Conservation (phyloP, 257 asterid species). For the Henckelia pumila region DNA sequence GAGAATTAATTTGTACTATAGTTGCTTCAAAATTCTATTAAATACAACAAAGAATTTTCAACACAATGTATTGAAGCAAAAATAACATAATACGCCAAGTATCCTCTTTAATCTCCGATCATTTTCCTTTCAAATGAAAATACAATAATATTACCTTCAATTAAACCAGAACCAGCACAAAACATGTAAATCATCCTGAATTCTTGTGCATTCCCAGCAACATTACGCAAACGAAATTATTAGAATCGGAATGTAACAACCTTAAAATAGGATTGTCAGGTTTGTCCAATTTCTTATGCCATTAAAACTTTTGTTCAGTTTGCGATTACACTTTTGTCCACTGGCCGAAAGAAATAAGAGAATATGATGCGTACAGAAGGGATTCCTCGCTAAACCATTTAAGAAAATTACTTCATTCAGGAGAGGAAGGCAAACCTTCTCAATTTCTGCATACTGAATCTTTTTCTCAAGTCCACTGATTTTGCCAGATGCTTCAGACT, state of each 20-base stretch:
- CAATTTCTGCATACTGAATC: conserved; percentile 93
- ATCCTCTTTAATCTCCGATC: conserved; percentile 5
- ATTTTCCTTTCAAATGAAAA: background rate
- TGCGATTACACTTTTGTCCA: background rate
- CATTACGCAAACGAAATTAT: background rate
- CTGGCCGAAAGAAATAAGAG: conserved; percentile 2
- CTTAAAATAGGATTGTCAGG: background rate
- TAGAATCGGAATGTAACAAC: background rate
- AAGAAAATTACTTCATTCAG: conserved; percentile 15
- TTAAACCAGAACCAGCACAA: conserved; percentile 1
- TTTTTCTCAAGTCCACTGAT: conserved; percentile 96
- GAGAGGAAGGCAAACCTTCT: conserved; percentile 54
- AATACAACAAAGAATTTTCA: background rate
- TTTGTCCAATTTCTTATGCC: background rate
- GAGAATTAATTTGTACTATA: background rate
- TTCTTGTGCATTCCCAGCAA: background rate
- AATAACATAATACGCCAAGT: background rate
- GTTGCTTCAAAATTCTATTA: too few species aligned
- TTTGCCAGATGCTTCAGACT: conserved; percentile 92
- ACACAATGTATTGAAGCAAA: background rate
- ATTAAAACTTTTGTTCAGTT: conserved; percentile 10
- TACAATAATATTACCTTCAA: background rate
- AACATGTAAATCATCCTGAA: background rate
- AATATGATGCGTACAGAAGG: background rate
- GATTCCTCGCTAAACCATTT: conserved; percentile 5